These are phyloP conservation scores for Rhodotorula glutinis DNA, from an alignment of 1,284 basidiomycete species.

Conservation along the genomic window DNA sequence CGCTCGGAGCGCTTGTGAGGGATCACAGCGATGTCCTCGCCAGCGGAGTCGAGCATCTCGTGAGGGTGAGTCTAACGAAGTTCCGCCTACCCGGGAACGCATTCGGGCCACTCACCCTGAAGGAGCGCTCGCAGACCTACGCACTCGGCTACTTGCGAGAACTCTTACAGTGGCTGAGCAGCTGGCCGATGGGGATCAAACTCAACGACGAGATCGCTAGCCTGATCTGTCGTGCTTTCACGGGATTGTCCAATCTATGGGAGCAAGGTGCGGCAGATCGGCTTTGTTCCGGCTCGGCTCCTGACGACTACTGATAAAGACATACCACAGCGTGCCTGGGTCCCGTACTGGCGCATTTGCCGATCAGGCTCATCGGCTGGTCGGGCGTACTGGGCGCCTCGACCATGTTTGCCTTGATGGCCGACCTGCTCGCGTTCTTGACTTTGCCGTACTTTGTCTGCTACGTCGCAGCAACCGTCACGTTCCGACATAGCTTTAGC, in stretches of 20 bases:
- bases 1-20: conserved; percentile 64
- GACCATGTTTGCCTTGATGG: conserved; percentile 62
- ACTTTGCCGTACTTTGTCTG: conserved; percentile 73
- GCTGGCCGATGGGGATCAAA: conserved; percentile 94
- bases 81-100: not conserved
- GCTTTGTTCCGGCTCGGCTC: not conserved
- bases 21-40: conserved; percentile 55
- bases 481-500: conserved; percentile 64
- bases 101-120: no score
- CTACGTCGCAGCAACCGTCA: conserved; percentile 62
- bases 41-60: conserved; percentile 8
- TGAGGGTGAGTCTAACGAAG: conserved; percentile 43
- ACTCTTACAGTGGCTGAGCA: conserved; percentile 76
- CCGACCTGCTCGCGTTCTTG: conserved; percentile 64
- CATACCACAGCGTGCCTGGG: conserved; percentile 40
- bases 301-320: not conserved
- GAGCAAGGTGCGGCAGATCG: conserved; percentile 55
- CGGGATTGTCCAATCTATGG: conserved; percentile 64
- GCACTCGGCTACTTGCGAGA: conserved; percentile 53
- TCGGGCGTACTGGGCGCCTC: conserved; percentile 66
- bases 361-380: conserved; percentile 57
- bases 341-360: conserved; percentile 52
- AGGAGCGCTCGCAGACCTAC: not conserved
- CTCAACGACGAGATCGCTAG: conserved; percentile 81
- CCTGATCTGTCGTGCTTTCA: conserved; percentile 72